Conservation (phyloP, 352 stramenopile genomes). For the Pythium phragmitis region DNA sequence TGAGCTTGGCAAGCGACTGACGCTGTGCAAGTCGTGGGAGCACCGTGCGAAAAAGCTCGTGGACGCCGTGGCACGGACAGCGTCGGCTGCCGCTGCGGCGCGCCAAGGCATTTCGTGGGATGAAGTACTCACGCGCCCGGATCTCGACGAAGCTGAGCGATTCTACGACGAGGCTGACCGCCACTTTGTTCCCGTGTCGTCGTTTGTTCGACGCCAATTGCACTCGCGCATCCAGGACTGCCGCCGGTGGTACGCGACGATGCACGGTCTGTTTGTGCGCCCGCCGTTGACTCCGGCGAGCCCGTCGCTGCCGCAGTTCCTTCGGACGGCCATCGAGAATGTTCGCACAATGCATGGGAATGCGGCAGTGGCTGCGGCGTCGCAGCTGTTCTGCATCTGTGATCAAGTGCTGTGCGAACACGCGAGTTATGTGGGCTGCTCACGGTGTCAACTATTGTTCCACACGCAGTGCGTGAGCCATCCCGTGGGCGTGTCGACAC, state of each 20-base stretch:
- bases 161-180: constrained; percentile 58
- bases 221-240: constrained; percentile 66
- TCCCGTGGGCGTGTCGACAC: neutral
- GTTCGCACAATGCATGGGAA: neutral
- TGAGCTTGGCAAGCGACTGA: constrained; percentile 52
- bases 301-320: constrained; percentile 40
- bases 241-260: constrained; percentile 53
- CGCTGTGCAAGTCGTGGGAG: constrained; percentile 58
- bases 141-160: constrained; percentile 44
- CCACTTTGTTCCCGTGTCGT: constrained; percentile 60
- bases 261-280: constrained; percentile 58
- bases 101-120: constrained; percentile 20
- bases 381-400: constrained; percentile 65
- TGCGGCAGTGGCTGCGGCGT: constrained; percentile 11
- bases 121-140: constrained; percentile 31
- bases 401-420: constrained; percentile 62
- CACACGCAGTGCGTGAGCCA: constrained; percentile 56
- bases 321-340: constrained; percentile 43
- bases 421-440: constrained; percentile 49
- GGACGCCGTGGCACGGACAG: constrained; percentile 11
- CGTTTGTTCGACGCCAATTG: constrained; percentile 60
- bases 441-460: constrained; percentile 49
- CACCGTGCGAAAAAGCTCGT: constrained; percentile 47
- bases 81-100: neutral
- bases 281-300: constrained; percentile 33